Evolutionary conservation across 805 yeast genomes (phyloP).

Genomic region (Yamadazyma paraphyllophila): DNA sequence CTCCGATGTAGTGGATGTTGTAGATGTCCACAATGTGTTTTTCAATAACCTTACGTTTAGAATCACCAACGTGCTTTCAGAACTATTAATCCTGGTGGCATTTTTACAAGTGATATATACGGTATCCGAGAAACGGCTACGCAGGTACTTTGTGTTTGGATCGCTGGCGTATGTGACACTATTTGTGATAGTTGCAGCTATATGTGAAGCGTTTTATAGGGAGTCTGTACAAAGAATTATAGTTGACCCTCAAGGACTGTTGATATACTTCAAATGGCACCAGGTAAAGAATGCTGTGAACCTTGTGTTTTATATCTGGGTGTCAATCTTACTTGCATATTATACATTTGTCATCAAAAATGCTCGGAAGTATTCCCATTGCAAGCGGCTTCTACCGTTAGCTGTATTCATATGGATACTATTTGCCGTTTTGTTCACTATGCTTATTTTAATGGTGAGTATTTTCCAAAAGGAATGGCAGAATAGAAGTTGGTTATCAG

Average conservation of each 20-base stretch:
- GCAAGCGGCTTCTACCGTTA: slow-evolving; percentile 45
- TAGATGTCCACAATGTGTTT: slow-evolving; percentile 36
- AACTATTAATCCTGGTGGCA: slow-evolving; percentile 48
- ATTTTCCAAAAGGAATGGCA: slow-evolving; percentile 31
- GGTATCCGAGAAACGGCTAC: slow-evolving; percentile 6
- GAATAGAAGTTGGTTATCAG: slow-evolving; percentile 49
- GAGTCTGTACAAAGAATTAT: not conserved
- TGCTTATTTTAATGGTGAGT: slow-evolving; percentile 26
- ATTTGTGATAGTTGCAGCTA: slow-evolving; percentile 3
- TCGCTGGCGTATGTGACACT: slow-evolving; percentile 5
- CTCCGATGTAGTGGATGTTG: slow-evolving; percentile 52
- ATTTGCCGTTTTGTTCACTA: slow-evolving; percentile 35
- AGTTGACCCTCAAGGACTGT: not conserved
- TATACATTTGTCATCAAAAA: slow-evolving; percentile 39
- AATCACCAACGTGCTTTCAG: slow-evolving; percentile 40
- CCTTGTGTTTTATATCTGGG: slow-evolving; percentile 26
- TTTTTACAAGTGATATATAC: slow-evolving; percentile 52
- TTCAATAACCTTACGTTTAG: slow-evolving; percentile 36
- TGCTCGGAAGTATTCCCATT: slow-evolving; percentile 43
- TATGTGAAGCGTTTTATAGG: slow-evolving; percentile 9
- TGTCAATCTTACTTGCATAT: slow-evolving; percentile 32
- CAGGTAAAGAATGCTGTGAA: slow-evolving; percentile 27
- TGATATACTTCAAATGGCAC: slow-evolving; percentile 15
- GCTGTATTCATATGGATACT: slow-evolving; percentile 44
- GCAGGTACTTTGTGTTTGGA: slow-evolving; percentile 2